Evolutionary conservation across 306 rosid species (phyloP).

Genomic region (Cucumis sativus): Cucumber_9930_V3 NC_026660.2:50001-50500

Average conservation of each 20-base stretch:
- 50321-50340: neutral
- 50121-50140: neutral
- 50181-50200: neutral
- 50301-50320: neutral
- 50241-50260: neutral
- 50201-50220: neutral
- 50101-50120: neutral
- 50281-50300: neutral
- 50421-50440: constrained; percentile 28
- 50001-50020: neutral
- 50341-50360: neutral
- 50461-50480: constrained; percentile 29
- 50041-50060: neutral
- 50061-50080: neutral
- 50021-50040: neutral
- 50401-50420: constrained; percentile 41
- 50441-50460: constrained; percentile 24
- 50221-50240: neutral
- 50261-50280: neutral
- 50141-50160: neutral
- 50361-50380: neutral
- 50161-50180: neutral
- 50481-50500: constrained; percentile 29
- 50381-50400: neutral
- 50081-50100: neutral